These are phyloP conservation scores for Apiotrichum mycotoxinovorans DNA, from an alignment of 1,284 basidiomycete species.

Conservation along the genomic window DNA sequence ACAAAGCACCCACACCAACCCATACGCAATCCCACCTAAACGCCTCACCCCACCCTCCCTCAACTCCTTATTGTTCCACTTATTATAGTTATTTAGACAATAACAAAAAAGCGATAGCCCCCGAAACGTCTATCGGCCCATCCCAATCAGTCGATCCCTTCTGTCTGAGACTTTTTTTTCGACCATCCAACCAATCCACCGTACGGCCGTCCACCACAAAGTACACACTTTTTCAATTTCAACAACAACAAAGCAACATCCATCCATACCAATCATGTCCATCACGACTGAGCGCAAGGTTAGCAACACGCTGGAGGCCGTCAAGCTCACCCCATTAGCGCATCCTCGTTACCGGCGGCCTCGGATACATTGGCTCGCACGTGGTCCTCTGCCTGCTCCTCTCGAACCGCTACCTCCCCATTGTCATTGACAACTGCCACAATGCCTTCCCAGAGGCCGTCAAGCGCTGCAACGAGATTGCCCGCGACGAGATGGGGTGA, in stretches of 20 bases:
- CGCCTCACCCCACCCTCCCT: too few relatives aligned
- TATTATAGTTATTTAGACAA: too few relatives aligned
- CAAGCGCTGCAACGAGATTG: slow-evolving; percentile 67
- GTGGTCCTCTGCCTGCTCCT: slow-evolving; percentile 80
- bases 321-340: slow-evolving; percentile 21
- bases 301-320: neutral
- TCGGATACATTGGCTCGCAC: slow-evolving; percentile 70
- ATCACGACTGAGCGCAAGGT: slow-evolving; percentile 15
- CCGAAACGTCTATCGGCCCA: too few relatives aligned
- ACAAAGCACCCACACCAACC: too few relatives aligned
- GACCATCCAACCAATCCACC: neutral
- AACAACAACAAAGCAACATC: too few relatives aligned
- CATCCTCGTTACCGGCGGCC: slow-evolving; percentile 49
- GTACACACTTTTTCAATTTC: too few relatives aligned
- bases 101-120: too few relatives aligned
- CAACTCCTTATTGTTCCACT: too few relatives aligned
- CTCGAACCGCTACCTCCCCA: slow-evolving; percentile 82
- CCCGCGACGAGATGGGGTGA: slow-evolving; percentile 57
- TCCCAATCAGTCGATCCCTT: too few relatives aligned
- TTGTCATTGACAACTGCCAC: slow-evolving; percentile 89
- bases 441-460: slow-evolving; percentile 79
- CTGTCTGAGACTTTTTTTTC: too few relatives aligned
- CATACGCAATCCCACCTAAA: too few relatives aligned
- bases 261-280: too few relatives aligned
- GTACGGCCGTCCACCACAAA: neutral